These are phyloP conservation scores for Wallacemonas collosoma DNA, from an alignment of 208 protist genomes.

Conservation along the genomic window DNA sequence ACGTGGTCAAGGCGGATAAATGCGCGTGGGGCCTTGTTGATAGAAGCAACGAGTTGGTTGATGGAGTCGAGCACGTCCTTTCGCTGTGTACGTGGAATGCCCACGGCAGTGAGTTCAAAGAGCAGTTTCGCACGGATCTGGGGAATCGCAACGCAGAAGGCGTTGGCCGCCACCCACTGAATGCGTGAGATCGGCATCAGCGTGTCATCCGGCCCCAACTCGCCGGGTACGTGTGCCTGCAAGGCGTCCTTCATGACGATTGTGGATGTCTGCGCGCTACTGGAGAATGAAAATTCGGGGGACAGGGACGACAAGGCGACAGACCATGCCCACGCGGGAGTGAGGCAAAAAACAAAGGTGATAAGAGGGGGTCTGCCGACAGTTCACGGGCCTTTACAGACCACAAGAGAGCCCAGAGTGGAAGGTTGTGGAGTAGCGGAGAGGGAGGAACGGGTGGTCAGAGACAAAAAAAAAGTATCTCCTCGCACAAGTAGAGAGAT, in stretches of 20 bases:
- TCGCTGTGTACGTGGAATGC: conserved; percentile 38
- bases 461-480: too few relatives aligned
- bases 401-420: too few relatives aligned
- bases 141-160: conserved; percentile 42
- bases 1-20: conserved; percentile 57
- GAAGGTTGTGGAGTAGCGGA: too few relatives aligned
- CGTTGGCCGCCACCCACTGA: conserved; percentile 57
- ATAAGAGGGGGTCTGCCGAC: too few relatives aligned
- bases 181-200: conserved; percentile 36
- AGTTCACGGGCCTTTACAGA: too few relatives aligned
- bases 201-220: conserved; percentile 23
- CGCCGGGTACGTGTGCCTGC: neutral
- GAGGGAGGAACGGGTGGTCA: too few relatives aligned
- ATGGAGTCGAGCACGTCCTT: conserved; percentile 13
- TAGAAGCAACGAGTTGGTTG: neutral
- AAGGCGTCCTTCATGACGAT: neutral
- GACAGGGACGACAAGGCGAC: too few relatives aligned
- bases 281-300: neutral
- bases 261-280: neutral
- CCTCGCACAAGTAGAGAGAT: too few relatives aligned
- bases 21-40: conserved; percentile 33
- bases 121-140: conserved; percentile 34
- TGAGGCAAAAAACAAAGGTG: too few relatives aligned
- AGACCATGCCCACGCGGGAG: too few relatives aligned
- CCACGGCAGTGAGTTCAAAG: conserved; percentile 61